phyloP scores from a whole-genome alignment of 345 rosid genomes.

The Garcia nutans region DNA sequence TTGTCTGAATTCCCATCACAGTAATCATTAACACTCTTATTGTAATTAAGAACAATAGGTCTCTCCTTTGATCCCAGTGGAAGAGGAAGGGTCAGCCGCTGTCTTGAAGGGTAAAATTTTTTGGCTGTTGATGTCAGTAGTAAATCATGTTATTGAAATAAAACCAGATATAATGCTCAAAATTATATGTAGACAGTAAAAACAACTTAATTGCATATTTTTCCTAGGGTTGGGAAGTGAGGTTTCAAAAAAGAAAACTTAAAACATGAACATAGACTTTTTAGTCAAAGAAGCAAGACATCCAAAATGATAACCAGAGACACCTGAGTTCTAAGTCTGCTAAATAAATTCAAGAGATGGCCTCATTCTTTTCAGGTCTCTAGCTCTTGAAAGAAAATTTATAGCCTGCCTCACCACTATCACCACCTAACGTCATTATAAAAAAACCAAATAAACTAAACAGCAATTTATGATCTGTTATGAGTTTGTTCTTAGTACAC shows the following conservation, averaged over 20 bases:
- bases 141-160: conserved; percentile 7
- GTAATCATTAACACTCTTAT: conserved; percentile 72
- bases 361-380: background rate
- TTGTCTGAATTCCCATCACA: conserved; percentile 52
- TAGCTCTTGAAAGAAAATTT: background rate
- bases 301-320: background rate
- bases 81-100: conserved; percentile 85
- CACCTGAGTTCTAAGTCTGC: background rate
- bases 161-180: conserved; percentile 14
- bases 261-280: background rate
- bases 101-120: conserved; percentile 91
- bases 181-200: background rate
- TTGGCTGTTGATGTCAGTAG: conserved; percentile 52
- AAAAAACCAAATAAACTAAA: background rate
- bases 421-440: background rate
- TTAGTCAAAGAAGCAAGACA: background rate
- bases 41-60: conserved; percentile 61
- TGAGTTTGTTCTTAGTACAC: background rate
- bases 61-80: conserved; percentile 72
- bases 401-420: background rate
- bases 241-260: background rate
- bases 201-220: background rate
- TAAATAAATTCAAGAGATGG: background rate
- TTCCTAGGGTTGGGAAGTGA: background rate
- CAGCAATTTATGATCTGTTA: background rate